Percentiles rank a stretch among this genome's conserved stretches.
Evolutionary conservation across 192 early-diverging fungal genomes (phyloP).

Genomic region (Ramicandelaber brevisporus): DNA sequence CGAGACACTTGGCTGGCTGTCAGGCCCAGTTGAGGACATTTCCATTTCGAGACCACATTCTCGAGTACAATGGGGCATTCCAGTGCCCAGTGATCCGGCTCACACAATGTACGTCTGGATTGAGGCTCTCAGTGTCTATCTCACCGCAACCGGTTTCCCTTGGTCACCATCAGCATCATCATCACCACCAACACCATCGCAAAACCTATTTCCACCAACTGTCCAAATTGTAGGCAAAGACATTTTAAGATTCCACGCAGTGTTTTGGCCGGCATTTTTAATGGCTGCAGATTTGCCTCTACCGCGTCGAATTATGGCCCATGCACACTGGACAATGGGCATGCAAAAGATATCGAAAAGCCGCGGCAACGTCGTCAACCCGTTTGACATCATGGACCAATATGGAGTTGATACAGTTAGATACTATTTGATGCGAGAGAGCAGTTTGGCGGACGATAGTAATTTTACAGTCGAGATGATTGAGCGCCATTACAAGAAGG

Average conservation of each 20-base stretch:
- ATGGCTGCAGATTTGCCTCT: slow-evolving; percentile 60
- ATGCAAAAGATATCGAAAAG: slow-evolving; percentile 92
- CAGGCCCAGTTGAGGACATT: slow-evolving; percentile 35
- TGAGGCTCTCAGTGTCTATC: slow-evolving; percentile 82
- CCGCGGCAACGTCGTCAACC: slow-evolving; percentile 77
- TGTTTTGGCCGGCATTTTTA: slow-evolving; percentile 93
- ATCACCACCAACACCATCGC: neutral
- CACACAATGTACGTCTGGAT: slow-evolving; percentile 97
- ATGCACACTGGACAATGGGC: slow-evolving; percentile 83
- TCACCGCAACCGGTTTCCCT: slow-evolving; percentile 68
- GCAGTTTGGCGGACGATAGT: slow-evolving; percentile 63
- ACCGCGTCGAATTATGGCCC: slow-evolving; percentile 61
- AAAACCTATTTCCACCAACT: slow-evolving; percentile 29
- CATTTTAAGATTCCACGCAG: slow-evolving; percentile 85
- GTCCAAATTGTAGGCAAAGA: slow-evolving; percentile 88
- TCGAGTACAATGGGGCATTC: slow-evolving; percentile 71
- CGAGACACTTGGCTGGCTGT: slow-evolving; percentile 37
- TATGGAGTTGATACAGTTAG: slow-evolving; percentile 74
- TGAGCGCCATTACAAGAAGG: slow-evolving; percentile 39
- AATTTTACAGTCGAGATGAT: slow-evolving; percentile 49
- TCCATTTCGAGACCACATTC: slow-evolving; percentile 62
- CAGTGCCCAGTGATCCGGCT: slow-evolving; percentile 58
- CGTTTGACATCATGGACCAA: slow-evolving; percentile 30
- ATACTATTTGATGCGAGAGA: slow-evolving; percentile 77
- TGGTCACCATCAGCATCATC: slow-evolving; percentile 10